Conservation (phyloP, 768 basidiomycete genomes). For the Termitomyces sp. region DNA sequence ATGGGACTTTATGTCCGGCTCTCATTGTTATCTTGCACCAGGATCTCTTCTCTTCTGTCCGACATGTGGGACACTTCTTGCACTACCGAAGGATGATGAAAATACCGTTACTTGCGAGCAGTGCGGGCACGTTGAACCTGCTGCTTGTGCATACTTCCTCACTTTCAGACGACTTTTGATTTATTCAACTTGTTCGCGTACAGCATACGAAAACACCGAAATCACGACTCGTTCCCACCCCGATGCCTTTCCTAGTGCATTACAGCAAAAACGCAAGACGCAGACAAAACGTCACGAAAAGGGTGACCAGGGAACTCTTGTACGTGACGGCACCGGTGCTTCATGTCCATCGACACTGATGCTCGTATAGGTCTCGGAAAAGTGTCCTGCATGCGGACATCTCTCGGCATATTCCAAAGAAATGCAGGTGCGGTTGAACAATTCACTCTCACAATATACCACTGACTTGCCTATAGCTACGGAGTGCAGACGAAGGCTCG, state of each 20-base stretch:
- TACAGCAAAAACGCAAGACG: conserved; percentile 86
- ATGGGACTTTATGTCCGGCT: background rate
- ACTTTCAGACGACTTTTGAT: background rate
- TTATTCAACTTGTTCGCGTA: background rate
- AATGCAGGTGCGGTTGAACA: conserved; percentile 56
- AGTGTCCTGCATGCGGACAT: conserved; percentile 85
- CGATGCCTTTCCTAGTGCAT: conserved; percentile 87
- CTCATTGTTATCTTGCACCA: conserved; percentile 14
- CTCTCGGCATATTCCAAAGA: conserved; percentile 85
- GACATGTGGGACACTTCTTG: conserved; percentile 84
- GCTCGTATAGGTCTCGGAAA: conserved; percentile 68
- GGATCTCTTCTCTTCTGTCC: conserved; percentile 96
- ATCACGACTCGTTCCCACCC: conserved; percentile 90
- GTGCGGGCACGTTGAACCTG: conserved; percentile 82
- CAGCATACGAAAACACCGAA: conserved; percentile 85
- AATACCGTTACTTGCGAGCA: conserved; percentile 80
- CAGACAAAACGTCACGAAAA: conserved; percentile 76
- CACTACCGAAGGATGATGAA: conserved; percentile 73
- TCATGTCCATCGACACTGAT: background rate
- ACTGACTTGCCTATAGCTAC: conserved; percentile 40
- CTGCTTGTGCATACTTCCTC: conserved; percentile 62
- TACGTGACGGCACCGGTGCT: conserved; percentile 15
- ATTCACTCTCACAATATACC: background rate
- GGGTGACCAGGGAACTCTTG: conserved; percentile 58
- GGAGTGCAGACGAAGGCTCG: conserved; percentile 92